Evolutionary conservation across 2,329 filamentous ascomycete genomes (phyloP), one percentile per base, ranked within the genome.

Genomic region (Cadophora malorum): DNA sequence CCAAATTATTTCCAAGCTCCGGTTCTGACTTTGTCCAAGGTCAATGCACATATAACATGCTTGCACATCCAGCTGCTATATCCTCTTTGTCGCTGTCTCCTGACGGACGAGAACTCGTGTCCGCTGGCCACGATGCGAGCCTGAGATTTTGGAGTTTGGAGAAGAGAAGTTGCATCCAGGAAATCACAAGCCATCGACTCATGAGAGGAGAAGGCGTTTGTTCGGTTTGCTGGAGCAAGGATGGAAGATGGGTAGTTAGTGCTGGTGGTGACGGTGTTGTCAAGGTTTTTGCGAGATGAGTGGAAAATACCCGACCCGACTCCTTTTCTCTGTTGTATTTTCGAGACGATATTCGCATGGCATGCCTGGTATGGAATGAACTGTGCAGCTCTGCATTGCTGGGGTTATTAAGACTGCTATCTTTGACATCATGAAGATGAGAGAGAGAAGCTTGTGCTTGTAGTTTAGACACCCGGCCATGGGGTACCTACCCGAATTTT

Each of bases 1-100:
- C 5, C 23, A 28, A 28, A 28, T 28, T 3, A 38, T 47, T 21
- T 45, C 14, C 41, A 21, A 35, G 23, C 19, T 31, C 31, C 14
- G n/a, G 31, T 49, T 59, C 67, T 71, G 50, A 68, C n/a, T 6
- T 12, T 33, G n/a, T 50, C 3, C 5, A 50, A 98, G 96, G 96
- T 67, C 96, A 99, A 93, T 97, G 94, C 82, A 98, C 96, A 71
- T 99, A 99, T 81, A 96, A 92, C 76, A 99, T 99, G 96, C 88
- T 98, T 68, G 96, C 96, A 6, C 96, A 99, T 75, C 94, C 96
- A 0, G 91, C 94, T 3, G 91, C 96, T 66, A 97, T 99, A 73
- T 96, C 96, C 1, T 91, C 92, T 31, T 86, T 99, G 5, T 96
- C 93, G 0, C 87, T 99, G 23, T 97, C 93, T 73, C 96, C 95